Percentiles rank a stretch among this genome's conserved stretches.
These are phyloP conservation scores for Thymus quinquecostatus DNA, from an alignment of 257 asterid genomes.

Conservation along the genomic window DNA sequence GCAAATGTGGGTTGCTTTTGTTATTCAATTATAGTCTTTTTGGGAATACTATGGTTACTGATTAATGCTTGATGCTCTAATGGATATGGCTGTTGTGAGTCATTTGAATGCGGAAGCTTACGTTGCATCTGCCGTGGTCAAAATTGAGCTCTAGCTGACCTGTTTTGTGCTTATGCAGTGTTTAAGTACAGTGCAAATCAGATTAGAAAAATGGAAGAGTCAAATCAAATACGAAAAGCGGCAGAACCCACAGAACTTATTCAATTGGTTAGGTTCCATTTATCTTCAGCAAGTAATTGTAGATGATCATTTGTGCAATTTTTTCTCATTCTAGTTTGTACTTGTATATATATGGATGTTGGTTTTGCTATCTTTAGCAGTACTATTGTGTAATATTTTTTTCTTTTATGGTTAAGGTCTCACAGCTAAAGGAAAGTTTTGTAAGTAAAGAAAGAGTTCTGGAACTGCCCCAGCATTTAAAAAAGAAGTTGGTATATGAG, in stretches of 20 bases:
- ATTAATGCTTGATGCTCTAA: background rate
- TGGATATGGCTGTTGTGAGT: conserved; percentile 3
- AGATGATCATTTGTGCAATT: background rate
- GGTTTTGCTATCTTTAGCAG: background rate
- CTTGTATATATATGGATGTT: background rate
- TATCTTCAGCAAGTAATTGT: conserved; percentile 12
- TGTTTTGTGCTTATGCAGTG: conserved; percentile 43
- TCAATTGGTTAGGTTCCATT: conserved; percentile 60
- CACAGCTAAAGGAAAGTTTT: conserved; percentile 45
- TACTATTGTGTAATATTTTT: background rate
- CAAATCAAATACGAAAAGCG: conserved; percentile 71
- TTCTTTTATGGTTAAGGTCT: conserved; percentile 50
- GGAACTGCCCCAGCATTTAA: conserved; percentile 62
- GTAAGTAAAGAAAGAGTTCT: conserved; percentile 47
- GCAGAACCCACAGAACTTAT: conserved; percentile 82
- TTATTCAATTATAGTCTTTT: background rate
- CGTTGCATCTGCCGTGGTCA: background rate
- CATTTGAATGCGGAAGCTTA: background rate
- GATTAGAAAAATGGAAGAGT: conserved; percentile 82
- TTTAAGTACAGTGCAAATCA: conserved; percentile 70
- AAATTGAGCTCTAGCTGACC: conserved; percentile 6
- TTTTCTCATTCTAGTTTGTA: background rate
- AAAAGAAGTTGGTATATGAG: conserved; percentile 61
- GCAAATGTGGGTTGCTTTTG: background rate
- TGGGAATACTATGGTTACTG: background rate